phyloP scores from a whole-genome alignment of 768 basidiomycete species.

The Termitomyces sp. region DNA sequence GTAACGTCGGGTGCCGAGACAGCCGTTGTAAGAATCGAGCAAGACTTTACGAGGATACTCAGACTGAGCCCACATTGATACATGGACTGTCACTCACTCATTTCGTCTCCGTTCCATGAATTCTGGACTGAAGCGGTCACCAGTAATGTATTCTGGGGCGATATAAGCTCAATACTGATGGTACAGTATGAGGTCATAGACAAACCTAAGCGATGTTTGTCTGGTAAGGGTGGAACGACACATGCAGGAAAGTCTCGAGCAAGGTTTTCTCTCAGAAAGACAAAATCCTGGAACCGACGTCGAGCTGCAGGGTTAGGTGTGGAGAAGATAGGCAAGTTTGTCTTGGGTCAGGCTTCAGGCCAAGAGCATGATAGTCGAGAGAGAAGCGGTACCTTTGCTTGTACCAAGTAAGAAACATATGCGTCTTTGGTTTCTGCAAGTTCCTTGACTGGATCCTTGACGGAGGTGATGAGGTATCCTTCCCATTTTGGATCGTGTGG shows the following conservation, averaged over 20 bases:
- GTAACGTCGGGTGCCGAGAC: slow-evolving; percentile 90
- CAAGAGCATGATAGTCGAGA: neutral
- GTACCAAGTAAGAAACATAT: slow-evolving; percentile 91
- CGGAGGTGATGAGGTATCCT: slow-evolving; percentile 73
- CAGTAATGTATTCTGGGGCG: slow-evolving; percentile 86
- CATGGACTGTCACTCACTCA: slow-evolving; percentile 51
- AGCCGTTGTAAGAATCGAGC: slow-evolving; percentile 90
- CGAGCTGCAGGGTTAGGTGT: slow-evolving; percentile 68
- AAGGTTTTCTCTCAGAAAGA: slow-evolving; percentile 85
- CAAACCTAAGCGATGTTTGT: slow-evolving; percentile 93
- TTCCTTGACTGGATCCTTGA: slow-evolving; percentile 93
- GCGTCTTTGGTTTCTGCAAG: slow-evolving; percentile 96
- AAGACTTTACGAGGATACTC: slow-evolving; percentile 44
- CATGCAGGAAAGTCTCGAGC: slow-evolving; percentile 93
- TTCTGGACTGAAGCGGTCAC: slow-evolving; percentile 94
- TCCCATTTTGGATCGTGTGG: slow-evolving; percentile 90
- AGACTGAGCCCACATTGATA: neutral
- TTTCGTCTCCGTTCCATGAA: slow-evolving; percentile 91
- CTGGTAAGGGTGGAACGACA: slow-evolving; percentile 95
- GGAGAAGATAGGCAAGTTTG: slow-evolving; percentile 85
- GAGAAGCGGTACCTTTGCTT: slow-evolving; percentile 61
- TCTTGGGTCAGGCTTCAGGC: slow-evolving; percentile 41
- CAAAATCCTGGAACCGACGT: slow-evolving; percentile 95
- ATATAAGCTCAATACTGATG: neutral
- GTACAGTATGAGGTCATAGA: slow-evolving; percentile 10